phyloP scores from a whole-genome alignment of 2,329 filamentous ascomycete species.

The Pestalotiopsis fici region DNA sequence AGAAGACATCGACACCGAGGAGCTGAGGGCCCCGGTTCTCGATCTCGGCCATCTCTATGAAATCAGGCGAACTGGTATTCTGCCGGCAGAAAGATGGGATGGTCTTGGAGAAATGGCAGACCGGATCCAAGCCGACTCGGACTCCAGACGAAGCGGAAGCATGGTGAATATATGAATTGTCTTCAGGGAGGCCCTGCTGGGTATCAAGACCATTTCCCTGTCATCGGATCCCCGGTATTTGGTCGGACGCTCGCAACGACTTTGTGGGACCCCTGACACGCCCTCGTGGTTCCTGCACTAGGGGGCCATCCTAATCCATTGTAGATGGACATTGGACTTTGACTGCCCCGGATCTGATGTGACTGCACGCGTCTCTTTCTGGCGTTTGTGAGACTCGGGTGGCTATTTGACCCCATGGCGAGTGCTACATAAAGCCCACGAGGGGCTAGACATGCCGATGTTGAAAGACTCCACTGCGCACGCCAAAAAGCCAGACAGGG shows the following conservation, averaged over 20 bases:
- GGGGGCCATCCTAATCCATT: not conserved
- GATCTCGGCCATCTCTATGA: slow-evolving; percentile 6
- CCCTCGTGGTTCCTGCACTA: slow-evolving; percentile 5
- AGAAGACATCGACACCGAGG: slow-evolving; percentile 10
- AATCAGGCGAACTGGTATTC: not conserved
- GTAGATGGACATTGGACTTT: not conserved
- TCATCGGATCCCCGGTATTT: not conserved
- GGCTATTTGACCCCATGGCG: not conserved
- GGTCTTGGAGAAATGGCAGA: not conserved
- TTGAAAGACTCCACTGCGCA: not conserved
- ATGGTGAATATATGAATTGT: slow-evolving; percentile 1
- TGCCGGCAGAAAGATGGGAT: not conserved
- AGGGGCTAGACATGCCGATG: not conserved
- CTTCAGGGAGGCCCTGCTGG: not conserved
- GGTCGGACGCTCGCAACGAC: not conserved
- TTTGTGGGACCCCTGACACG: not conserved
- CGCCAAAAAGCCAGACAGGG: not conserved
- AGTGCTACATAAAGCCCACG: not conserved
- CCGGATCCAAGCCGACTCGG: not conserved
- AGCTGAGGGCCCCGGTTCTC: slow-evolving; percentile 12
- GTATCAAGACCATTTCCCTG: not conserved
- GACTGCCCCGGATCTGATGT: not conserved
- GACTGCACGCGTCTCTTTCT: not conserved
- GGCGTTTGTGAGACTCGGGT: not conserved
- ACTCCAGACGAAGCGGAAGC: not conserved